These are phyloP conservation scores for Alternaria brassicae DNA, from an alignment of 2,329 filamentous ascomycete genomes.

Conservation along the genomic window DNA sequence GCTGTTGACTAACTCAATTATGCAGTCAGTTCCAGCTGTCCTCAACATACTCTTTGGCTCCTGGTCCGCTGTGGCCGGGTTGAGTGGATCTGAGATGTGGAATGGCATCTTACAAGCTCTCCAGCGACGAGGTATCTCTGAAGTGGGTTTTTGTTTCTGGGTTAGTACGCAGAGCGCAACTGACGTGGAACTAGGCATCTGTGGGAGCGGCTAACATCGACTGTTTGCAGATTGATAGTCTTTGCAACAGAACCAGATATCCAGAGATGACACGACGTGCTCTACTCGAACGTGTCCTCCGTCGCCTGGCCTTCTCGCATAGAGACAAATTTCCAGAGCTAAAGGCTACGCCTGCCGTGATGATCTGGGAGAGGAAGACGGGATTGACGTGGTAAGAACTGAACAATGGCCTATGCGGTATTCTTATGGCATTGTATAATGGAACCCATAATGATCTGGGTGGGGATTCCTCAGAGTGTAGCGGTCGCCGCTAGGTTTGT, in stretches of 20 bases:
- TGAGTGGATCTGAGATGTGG: background rate
- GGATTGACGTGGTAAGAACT: constrained; percentile 21
- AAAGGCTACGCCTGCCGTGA: constrained; percentile 18
- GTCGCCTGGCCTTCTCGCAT: constrained; percentile 19
- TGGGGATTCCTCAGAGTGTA: background rate
- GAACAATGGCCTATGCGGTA: background rate
- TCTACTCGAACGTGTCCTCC: constrained; percentile 19
- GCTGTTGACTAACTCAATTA: background rate
- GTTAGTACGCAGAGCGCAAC: background rate
- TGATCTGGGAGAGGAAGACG: constrained; percentile 26
- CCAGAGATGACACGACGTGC: constrained; percentile 3
- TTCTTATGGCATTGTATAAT: background rate
- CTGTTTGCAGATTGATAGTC: background rate
- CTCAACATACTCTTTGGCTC: constrained; percentile 1
- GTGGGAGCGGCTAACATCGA: background rate
- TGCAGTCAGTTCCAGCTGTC: background rate
- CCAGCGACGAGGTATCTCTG: background rate
- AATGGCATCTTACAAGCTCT: background rate
- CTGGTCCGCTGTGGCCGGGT: background rate
- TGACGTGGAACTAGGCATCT: background rate
- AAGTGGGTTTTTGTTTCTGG: background rate
- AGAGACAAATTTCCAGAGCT: constrained; percentile 27
- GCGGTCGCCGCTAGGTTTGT: background rate
- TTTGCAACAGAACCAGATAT: background rate
- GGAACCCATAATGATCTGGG: background rate